These are phyloP conservation scores for Backusella morwellensis DNA, from an alignment of 192 early-diverging fungal genomes.

Conservation along the genomic window DNA sequence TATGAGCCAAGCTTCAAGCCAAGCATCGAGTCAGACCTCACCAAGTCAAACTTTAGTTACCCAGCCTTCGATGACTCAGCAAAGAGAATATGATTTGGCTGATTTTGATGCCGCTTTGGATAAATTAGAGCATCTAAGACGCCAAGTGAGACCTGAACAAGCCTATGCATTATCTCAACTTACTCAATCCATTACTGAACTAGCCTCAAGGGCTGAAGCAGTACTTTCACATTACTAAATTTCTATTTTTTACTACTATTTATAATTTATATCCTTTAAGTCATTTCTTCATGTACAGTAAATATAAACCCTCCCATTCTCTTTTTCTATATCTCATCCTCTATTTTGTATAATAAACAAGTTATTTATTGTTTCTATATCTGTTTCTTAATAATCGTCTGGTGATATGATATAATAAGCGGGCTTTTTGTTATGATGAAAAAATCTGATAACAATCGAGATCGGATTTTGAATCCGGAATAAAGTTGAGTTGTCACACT, in stretches of 20 bases:
- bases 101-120: conserved; percentile 11
- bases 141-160: conserved; percentile 15
- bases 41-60: neutral
- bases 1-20: neutral
- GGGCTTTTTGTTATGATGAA: neutral
- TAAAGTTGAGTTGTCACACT: neutral
- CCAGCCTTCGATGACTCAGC: neutral
- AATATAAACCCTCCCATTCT: neutral
- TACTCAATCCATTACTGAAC: conserved; percentile 2
- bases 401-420: neutral
- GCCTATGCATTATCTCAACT: conserved; percentile 18
- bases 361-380: neutral
- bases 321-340: neutral
- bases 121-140: conserved; percentile 3
- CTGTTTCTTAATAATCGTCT: neutral
- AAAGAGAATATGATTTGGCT: conserved; percentile 1
- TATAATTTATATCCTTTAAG: neutral
- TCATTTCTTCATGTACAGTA: conserved; percentile 4
- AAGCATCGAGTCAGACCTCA: neutral
- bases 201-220: conserved; percentile 13
- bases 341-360: neutral
- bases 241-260: neutral
- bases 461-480: neutral
- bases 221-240: neutral
- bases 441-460: neutral